Evolutionary conservation across 1,139 yeast species (phyloP), one percentile per base, ranked within the genome.

Genomic region (Lodderomyces pseudojiufengensis): DNA sequence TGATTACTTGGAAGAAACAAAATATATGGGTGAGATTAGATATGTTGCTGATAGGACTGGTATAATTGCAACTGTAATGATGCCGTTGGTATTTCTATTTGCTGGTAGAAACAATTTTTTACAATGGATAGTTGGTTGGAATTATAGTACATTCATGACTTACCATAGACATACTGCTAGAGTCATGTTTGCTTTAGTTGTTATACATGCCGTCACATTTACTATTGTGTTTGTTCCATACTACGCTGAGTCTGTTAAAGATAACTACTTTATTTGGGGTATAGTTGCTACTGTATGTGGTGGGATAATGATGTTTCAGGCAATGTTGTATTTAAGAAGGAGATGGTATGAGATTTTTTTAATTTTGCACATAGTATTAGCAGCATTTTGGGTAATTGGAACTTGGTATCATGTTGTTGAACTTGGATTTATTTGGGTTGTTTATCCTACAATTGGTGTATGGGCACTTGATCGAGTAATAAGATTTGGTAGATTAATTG

Each of bases 91-190:
- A 13, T 55, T 65, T 28, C 47, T 67, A 24, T 64, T 65, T 47
- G 72, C 70, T 18, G 73, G 73, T 2, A 52, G 73, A 34, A 67
- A 67, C 45, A 67, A 67, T 46, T 59, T 67, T 37, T 52, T 66
- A 39, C 68, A 59, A 41, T 66, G 70, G 69, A 24, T 62, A 11
- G 63, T 71, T 2, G 58, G 67, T 11, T 59, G 66, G 63, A 51
- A 58, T 36, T 67, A 51, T 45, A 54, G 65, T 26, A 57, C 68
- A 10, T 65, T 59, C 47, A 49, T 65, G 30, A 43, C 59, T 8
- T 65, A 51, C 41, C 73, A 68, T 41, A 54, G 66, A 38, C 67
- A 70, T 68, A 48, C 61, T 7, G 62, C 67, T 2, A 55, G 73
- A 39, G 52, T 52, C 15, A 58, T 53, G 29, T 54, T 60, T 39